These are phyloP conservation scores for Aspergillus diversus DNA, from an alignment of 495 filamentous ascomycete species.

Conservation along the genomic window DNA sequence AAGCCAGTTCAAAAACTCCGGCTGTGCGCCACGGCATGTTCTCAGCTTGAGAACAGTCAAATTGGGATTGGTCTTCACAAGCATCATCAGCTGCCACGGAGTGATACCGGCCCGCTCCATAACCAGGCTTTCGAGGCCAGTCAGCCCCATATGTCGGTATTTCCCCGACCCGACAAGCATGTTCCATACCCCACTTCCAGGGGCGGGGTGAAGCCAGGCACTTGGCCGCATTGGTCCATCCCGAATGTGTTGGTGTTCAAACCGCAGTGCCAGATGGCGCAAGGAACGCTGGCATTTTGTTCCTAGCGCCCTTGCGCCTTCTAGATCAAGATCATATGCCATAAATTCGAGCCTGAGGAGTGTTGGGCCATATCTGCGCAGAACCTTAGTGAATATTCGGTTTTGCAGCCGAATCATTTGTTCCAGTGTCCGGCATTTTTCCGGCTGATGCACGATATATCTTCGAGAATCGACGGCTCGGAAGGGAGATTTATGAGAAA, in stretches of 20 bases:
- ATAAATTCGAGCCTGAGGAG: conserved; percentile 36
- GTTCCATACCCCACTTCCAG: conserved; percentile 39
- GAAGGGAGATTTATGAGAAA: not conserved
- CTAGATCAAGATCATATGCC: conserved; percentile 34
- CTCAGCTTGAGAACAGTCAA: conserved; percentile 34
- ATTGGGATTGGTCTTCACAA: conserved; percentile 35
- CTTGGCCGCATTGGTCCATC: conserved; percentile 30
- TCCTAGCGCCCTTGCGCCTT: conserved; percentile 29
- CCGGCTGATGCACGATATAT: not conserved
- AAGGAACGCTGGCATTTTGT: conserved; percentile 29
- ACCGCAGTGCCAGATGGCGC: conserved; percentile 38
- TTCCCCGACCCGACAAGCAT: conserved; percentile 31
- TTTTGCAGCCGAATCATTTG: conserved; percentile 33
- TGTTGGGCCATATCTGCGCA: conserved; percentile 30
- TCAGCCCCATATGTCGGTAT: conserved; percentile 24
- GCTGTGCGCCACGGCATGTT: conserved; percentile 37
- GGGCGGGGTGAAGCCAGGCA: conserved; percentile 33
- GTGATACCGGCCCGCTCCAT: conserved; percentile 41
- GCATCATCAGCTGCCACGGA: conserved; percentile 39
- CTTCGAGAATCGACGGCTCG: conserved; percentile 6
- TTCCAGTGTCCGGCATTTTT: conserved; percentile 19
- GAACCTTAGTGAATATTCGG: conserved; percentile 27
- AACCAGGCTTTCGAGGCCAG: conserved; percentile 30
- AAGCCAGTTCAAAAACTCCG: conserved; percentile 39
- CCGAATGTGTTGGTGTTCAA: conserved; percentile 42